Evolutionary conservation across 768 basidiomycete species (phyloP).

Genomic region (Suillus sp.): DNA sequence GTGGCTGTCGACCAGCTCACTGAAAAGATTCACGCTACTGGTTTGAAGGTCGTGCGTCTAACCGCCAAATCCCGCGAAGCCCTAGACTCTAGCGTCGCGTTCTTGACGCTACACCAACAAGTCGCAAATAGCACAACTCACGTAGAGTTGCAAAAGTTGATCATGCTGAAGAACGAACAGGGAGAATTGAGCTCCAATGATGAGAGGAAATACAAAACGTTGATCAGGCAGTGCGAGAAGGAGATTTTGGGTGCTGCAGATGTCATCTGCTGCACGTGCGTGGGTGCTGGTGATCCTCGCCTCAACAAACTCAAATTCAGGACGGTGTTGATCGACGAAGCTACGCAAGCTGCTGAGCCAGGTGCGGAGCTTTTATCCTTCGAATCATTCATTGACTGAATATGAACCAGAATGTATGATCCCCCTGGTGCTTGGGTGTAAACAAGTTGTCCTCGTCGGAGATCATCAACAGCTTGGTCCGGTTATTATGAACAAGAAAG

Average conservation of each 20-base stretch:
- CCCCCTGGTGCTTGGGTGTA: slow-evolving; percentile 95
- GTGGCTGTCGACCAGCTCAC: slow-evolving; percentile 99
- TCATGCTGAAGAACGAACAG: slow-evolving; percentile 96
- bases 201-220: slow-evolving; percentile 96
- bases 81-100: slow-evolving; percentile 91
- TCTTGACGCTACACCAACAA: slow-evolving; percentile 95
- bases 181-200: slow-evolving; percentile 96
- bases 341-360: slow-evolving; percentile 97
- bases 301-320: slow-evolving; percentile 97
- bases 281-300: slow-evolving; percentile 95
- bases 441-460: slow-evolving; percentile 97
- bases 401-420: slow-evolving; percentile 91
- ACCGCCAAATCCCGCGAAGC: slow-evolving; percentile 99
- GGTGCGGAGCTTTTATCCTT: slow-evolving; percentile 48
- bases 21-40: slow-evolving; percentile 99
- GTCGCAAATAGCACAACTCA: slow-evolving; percentile 96
- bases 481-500: slow-evolving; percentile 99
- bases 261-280: slow-evolving; percentile 98
- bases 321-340: slow-evolving; percentile 97
- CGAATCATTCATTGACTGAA: slow-evolving; percentile 19
- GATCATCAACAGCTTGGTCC: slow-evolving; percentile 97
- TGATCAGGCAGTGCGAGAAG: slow-evolving; percentile 95
- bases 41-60: slow-evolving; percentile 94
- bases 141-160: slow-evolving; percentile 96
- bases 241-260: slow-evolving; percentile 95